Conservation (phyloP, 2,329 filamentous ascomycete genomes). For the Thermomyces lanuginosus region DNA sequence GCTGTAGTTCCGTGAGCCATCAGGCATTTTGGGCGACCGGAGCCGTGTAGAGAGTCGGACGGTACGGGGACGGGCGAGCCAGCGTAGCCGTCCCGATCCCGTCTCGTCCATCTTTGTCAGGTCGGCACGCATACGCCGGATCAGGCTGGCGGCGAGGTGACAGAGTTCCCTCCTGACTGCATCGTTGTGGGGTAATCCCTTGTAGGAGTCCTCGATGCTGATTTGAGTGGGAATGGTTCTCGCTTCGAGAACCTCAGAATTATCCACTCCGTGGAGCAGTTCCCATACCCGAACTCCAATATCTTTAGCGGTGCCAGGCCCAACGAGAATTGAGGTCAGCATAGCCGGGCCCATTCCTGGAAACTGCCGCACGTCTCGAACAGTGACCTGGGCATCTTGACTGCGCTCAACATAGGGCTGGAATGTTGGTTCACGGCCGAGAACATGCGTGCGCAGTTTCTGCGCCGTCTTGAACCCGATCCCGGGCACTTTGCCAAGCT, state of each 20-base stretch:
- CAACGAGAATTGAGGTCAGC: conserved; percentile 53
- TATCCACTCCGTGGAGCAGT: conserved; percentile 66
- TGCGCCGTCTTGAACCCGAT: conserved; percentile 68
- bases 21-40: conserved; percentile 34
- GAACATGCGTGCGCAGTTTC: conserved; percentile 46
- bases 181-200: conserved; percentile 47
- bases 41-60: conserved; percentile 65
- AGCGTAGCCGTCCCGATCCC: conserved; percentile 26
- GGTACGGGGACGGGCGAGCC: conserved; percentile 69
- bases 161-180: conserved; percentile 52
- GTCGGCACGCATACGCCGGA: conserved; percentile 65
- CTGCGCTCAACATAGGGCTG: conserved; percentile 18
- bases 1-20: conserved; percentile 39
- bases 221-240: conserved; percentile 68
- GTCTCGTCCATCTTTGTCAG: conserved; percentile 41
- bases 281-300: conserved; percentile 60
- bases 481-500: conserved; percentile 67
- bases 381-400: conserved; percentile 43
- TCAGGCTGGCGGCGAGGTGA: conserved; percentile 51
- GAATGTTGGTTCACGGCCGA: conserved; percentile 25
- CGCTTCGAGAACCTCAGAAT: conserved; percentile 54
- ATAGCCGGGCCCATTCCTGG: conserved; percentile 45
- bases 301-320: conserved; percentile 53
- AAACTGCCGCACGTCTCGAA: conserved; percentile 47
- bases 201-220: conserved; percentile 87